A percentile compares a stretch with the other conserved stretches of the same genome.
Evolutionary conservation across 139 green algal species (phyloP).

Genomic region (Micractinium sp.): DNA sequence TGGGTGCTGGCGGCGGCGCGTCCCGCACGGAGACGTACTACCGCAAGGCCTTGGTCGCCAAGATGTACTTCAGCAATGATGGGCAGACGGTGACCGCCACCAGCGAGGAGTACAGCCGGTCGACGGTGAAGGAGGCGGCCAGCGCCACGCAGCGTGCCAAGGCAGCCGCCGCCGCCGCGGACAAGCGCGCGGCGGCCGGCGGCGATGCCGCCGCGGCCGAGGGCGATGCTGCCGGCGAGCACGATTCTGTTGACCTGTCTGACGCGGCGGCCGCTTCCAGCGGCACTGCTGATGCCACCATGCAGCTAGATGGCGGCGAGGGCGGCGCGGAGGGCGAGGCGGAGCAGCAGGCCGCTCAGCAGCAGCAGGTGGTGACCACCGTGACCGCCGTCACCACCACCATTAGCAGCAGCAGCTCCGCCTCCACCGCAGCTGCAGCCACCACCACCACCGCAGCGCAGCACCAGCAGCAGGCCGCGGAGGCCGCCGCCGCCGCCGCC

Average conservation of each 20-base stretch:
- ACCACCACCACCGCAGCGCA: slow-evolving; percentile 4
- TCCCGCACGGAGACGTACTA: slow-evolving; percentile 41
- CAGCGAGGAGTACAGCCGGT: slow-evolving; percentile 20
- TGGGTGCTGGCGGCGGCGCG: not conserved
- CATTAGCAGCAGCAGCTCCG: slow-evolving; percentile 18
- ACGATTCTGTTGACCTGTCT: not conserved
- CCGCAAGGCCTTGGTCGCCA: slow-evolving; percentile 39
- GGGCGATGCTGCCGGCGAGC: not conserved
- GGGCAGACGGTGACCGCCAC: slow-evolving; percentile 24
- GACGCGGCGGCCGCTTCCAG: not conserved
- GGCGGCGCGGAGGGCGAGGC: not conserved
- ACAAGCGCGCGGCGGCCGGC: not conserved
- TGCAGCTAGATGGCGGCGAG: not conserved
- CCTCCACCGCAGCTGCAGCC: not conserved
- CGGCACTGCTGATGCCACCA: not conserved
- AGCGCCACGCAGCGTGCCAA: not conserved
- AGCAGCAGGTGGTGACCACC: slow-evolving; percentile 4
- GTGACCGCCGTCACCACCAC: not conserved
- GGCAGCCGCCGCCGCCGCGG: not conserved
- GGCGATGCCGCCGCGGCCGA: not conserved
- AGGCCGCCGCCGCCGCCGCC: not conserved
- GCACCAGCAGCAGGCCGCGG: not conserved
- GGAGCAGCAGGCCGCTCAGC: not conserved
- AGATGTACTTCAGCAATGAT: slow-evolving; percentile 13
- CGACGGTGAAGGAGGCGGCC: not conserved